Base-by-base conservation (phyloP, 1,284 basidiomycete species). In the Cutaneotrichosporon sp. region DNA sequence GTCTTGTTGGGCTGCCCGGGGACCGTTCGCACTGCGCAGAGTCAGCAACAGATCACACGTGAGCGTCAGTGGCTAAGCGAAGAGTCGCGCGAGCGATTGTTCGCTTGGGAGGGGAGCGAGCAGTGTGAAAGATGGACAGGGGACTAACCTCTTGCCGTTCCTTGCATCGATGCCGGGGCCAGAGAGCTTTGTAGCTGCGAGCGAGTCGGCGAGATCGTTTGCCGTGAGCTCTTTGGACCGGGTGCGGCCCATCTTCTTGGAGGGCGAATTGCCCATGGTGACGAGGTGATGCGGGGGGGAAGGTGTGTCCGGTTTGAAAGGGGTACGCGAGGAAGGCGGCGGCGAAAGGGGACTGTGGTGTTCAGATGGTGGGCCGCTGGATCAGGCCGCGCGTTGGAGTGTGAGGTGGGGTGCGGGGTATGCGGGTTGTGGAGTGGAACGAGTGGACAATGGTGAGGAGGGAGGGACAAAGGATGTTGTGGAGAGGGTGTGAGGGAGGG, bases 231-330 rank as follows among this genome's bases (percentile, higher is more conserved):
- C 79, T 64, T 80, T 81, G 51, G 79, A 80, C 64, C 76, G 71
- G n/a, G 79, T 81, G 22, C 79, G 71, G 50, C 75, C 75, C 66
- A 81, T 76, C 71, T 80, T 80, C 70, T 80, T 81, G 50, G 79
- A 80, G 45, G 76, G 75, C 54, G 71, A 67, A 67, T 80, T 75
- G 34, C 80, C 80, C 80, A 81, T 81, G 52, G 49, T 74, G 72
- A 22, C 11, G 24, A 25, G 38, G 29, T 20, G 54, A 5, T 42
- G 36, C 27, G 31, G 51, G 31, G 51, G 20, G n/a, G 38, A 20
- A n/a, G 18, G 18, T 42, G 38, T 42, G 38, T 2, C 18, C 38
- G 8, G 18, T 38, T 38, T 14, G 18, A n/a, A n/a, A 42, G n/a
- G 38, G 18, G 18, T 16, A 42, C 2, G 38, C 18, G 3, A 18